Evolutionary conservation across 805 yeast species (phyloP), one percentile per base, ranked within the genome.

Genomic region (Scheffersomyces lignosus): DNA sequence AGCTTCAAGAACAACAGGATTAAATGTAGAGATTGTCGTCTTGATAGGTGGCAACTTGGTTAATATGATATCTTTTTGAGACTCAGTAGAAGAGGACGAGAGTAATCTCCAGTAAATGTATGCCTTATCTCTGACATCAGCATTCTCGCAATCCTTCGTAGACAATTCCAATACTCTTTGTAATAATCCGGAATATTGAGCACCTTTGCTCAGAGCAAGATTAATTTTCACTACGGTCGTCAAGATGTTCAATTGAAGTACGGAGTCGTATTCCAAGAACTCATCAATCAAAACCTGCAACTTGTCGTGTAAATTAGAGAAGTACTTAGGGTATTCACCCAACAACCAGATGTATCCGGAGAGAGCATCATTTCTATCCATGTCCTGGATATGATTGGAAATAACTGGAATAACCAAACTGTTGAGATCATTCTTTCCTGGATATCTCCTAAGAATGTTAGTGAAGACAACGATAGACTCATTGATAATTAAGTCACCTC

Each of bases 71-170:
- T 71, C 67, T 45, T 72, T 67, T 34, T 84, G 71, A 5, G 70
- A 51, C 6, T 66, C 66, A 5, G 51, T 51, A 2, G 66, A 53
- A 3, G 64, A 49, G 5, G 67, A 50, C 9, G 89, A 83, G 34
- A 85, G 63, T 32, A 86, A 70, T 62, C 95, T 75, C 93, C 93
- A 85, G 55, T 83, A 85, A 28, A 85, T 67, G 56, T 75, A 85
- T 1, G 91, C 89, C 66, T 82, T 78, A 56, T 85, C 95, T 58
- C 93, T 73, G 18, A 85, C 83, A 54, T 85, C 95, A 2, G 87
- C 78, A 51, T 82, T 83, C 42, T 82, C 84, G 38, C 83, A 70
- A 29, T 77, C 73, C 40, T 74, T 76, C 3, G 89, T 83, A 7
- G 87, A 80, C 41, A 72, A 56, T 41, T 78, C 82, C 47, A 85